Percentiles rank a stretch among this genome's conserved stretches.
Evolutionary conservation across 176 grass and related monocot species (phyloP).

Genomic region (Phyllostachys edulis): DNA sequence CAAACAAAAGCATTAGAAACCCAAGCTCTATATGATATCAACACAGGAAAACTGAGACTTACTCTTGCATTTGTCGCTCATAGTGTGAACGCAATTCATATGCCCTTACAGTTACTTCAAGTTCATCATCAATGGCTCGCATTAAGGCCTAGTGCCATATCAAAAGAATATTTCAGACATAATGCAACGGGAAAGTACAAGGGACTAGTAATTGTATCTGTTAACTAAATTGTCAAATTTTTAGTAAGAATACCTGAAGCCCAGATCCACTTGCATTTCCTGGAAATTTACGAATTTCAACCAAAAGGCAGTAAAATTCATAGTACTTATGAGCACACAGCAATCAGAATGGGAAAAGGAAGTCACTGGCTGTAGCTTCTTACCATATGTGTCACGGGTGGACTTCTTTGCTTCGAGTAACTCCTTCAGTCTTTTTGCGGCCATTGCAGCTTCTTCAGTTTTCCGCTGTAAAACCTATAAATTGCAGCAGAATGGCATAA

Average conservation of each 20-base stretch:
- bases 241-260: slow-evolving; percentile 63
- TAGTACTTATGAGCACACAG: slow-evolving; percentile 8
- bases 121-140: slow-evolving; percentile 78
- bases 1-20: slow-evolving; percentile 11
- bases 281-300: slow-evolving; percentile 24
- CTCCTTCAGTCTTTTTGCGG: slow-evolving; percentile 81
- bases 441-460: slow-evolving; percentile 88
- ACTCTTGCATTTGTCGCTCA: slow-evolving; percentile 90
- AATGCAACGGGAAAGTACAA: slow-evolving; percentile 4
- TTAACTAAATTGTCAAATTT: not conserved
- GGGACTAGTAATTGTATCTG: not conserved
- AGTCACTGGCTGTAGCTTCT: not conserved
- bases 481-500: slow-evolving; percentile 10
- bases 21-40: not conserved
- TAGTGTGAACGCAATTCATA: slow-evolving; percentile 89
- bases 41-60: slow-evolving; percentile 28
- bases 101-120: slow-evolving; percentile 75
- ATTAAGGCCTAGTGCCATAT: slow-evolving; percentile 57
- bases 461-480: slow-evolving; percentile 85
- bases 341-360: not conserved
- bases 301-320: slow-evolving; percentile 2
- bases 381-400: slow-evolving; percentile 65
- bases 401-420: slow-evolving; percentile 86
- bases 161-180: slow-evolving; percentile 35
- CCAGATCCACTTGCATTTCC: slow-evolving; percentile 53